Conservation (phyloP, 306 rosid species). For the Cucurbita pepo region DNA sequence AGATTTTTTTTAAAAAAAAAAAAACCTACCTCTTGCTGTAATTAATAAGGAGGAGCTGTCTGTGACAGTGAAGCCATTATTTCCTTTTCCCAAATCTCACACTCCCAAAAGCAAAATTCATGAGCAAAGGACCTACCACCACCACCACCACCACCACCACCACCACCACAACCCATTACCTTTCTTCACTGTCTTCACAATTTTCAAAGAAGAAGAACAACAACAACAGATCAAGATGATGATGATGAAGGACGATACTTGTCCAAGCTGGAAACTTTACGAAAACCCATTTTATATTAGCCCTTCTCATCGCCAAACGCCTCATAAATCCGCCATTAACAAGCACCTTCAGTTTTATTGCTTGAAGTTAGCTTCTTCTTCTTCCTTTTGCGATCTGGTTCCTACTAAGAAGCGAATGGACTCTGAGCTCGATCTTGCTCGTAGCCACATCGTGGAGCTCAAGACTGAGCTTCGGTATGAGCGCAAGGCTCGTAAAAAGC, state of each 20-base stretch:
- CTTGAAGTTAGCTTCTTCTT: conserved; percentile 7
- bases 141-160: not conserved
- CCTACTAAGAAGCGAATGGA: conserved; percentile 16
- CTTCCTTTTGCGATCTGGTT: conserved; percentile 20
- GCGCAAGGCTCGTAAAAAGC: conserved; percentile 25
- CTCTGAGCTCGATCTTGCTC: conserved; percentile 20
- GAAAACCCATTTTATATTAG: conserved; percentile 40
- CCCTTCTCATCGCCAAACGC: not conserved
- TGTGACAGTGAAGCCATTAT: conserved; percentile 17
- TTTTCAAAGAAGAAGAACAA: not conserved
- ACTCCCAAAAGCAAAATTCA: conserved; percentile 11
- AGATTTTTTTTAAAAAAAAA: no score
- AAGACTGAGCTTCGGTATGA: conserved; percentile 27
- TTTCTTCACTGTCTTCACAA: not conserved
- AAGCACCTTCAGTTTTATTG: not conserved
- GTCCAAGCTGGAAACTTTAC: conserved; percentile 43
- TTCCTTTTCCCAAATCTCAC: conserved; percentile 4
- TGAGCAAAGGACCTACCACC: not conserved
- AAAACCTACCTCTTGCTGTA: not conserved
- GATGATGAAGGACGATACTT: conserved; percentile 10
- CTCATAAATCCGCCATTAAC: not conserved
- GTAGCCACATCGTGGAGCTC: conserved; percentile 23
- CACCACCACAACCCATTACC: not conserved
- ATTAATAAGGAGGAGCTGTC: conserved; percentile 23
- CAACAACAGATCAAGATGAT: conserved; percentile 6